Evolutionary conservation across 805 yeast species (phyloP).

Genomic region (Saturnispora dispora): DNA sequence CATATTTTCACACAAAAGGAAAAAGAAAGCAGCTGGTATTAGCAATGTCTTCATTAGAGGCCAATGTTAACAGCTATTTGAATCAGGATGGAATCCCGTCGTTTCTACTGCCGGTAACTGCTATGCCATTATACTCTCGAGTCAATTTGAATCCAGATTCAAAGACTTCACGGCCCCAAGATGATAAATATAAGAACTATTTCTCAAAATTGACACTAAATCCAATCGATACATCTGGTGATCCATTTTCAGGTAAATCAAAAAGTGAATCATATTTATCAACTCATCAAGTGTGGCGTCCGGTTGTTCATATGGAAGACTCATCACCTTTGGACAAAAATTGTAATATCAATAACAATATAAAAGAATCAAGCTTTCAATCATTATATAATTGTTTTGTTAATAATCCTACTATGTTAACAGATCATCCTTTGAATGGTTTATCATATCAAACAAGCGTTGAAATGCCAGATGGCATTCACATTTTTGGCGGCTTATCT

Average conservation of each 20-base stretch:
- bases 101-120: constrained; percentile 2
- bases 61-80: not conserved
- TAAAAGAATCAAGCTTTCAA: constrained; percentile 5
- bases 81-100: not conserved
- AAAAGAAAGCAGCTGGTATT: not conserved
- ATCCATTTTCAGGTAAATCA: not conserved
- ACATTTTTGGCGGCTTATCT: constrained; percentile 38
- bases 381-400: constrained; percentile 17
- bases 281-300: constrained; percentile 11
- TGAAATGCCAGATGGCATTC: constrained; percentile 31
- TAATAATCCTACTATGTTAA: constrained; percentile 30
- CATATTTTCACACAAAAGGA: not conserved
- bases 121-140: constrained; percentile 3
- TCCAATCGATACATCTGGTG: not conserved
- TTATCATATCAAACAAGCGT: constrained; percentile 36
- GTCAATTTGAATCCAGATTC: not conserved
- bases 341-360: not conserved
- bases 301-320: constrained; percentile 1
- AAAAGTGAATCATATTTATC: not conserved
- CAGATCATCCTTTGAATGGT: constrained; percentile 33
- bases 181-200: constrained; percentile 18
- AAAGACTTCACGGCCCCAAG: not conserved
- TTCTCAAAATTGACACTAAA: constrained; percentile 12
- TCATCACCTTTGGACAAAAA: not conserved
- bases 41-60: not conserved